These are phyloP conservation scores for Phytophthora podocarpi DNA, from an alignment of 352 stramenopile species.

Conservation along the genomic window DNA sequence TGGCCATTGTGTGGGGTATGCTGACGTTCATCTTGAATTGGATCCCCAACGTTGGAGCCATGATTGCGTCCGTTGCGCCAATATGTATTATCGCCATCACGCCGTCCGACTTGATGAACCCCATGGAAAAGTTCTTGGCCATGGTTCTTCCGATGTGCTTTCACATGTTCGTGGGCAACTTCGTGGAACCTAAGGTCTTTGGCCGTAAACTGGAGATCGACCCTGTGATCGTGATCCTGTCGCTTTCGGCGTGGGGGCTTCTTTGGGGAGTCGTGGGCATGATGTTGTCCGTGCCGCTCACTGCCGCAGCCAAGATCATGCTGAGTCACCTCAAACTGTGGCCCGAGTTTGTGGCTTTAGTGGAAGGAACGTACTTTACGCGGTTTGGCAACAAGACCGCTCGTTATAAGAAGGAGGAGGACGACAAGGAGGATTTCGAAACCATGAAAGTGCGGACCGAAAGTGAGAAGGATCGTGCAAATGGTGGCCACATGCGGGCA, in stretches of 20 bases:
- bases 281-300: constrained; percentile 90
- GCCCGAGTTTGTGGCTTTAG: constrained; percentile 85
- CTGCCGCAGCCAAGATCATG: constrained; percentile 88
- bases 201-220: constrained; percentile 88
- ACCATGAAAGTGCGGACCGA: constrained; percentile 81
- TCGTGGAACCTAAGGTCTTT: constrained; percentile 89
- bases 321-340: constrained; percentile 85
- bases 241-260: constrained; percentile 86
- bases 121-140: constrained; percentile 90
- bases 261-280: constrained; percentile 89
- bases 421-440: constrained; percentile 79
- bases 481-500: constrained; percentile 41
- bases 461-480: constrained; percentile 62
- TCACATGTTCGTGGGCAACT: constrained; percentile 91
- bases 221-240: constrained; percentile 87
- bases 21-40: constrained; percentile 91
- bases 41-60: constrained; percentile 89
- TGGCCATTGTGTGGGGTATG: constrained; percentile 89
- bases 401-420: constrained; percentile 80
- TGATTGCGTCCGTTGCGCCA: constrained; percentile 84
- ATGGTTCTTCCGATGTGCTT: constrained; percentile 88
- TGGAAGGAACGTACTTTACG: constrained; percentile 89
- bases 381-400: constrained; percentile 67
- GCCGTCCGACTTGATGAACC: constrained; percentile 82
- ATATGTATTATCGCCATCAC: constrained; percentile 91